Evolutionary conservation across 2,329 filamentous ascomycete species (phyloP), one percentile per base, ranked within the genome.

Genomic region (Alternaria gaisen): DNA sequence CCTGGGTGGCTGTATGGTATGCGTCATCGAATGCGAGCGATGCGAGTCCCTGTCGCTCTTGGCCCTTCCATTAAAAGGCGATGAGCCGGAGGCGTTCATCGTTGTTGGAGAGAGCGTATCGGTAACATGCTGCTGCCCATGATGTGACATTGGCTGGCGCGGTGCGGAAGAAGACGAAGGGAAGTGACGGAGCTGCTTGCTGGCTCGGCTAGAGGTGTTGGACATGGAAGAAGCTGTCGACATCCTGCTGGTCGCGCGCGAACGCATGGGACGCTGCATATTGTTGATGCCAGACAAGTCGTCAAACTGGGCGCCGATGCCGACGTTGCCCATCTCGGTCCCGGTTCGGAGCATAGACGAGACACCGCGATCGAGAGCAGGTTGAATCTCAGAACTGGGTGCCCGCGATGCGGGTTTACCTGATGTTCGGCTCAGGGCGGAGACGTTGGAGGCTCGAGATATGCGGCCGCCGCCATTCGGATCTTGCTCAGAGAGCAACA

Each of bases 281-380:
- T 72, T 74, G 26, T 80, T 77, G 54, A 82, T 68, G 30, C 78
- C 74, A 46, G 75, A 72, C 38, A 72, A 73, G 69, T 73, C 67
- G 53, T 78, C 77, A 6, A 83, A 70, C 6, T 56, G n/a, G 18
- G 36, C 32, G 28, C 76, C 71, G 46, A 38, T 36, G 11, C 77
- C 80, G 48, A 84, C 73, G 61, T 83, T 80, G 52, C 82, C 82
- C 50, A 82, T 79, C 67, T 84, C 83, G 1, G 81, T 84, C 9
- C 80, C 80, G 11, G 82, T 84, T 59, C 81, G 80, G 56, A 84
- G 80, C 83, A 84, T 84, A 63, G 80, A 82, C 72, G 82, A 74
- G 61, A 84, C 78, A 41, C 80, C 81, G 26, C 80, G 79, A 26
- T 46, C 56, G 5, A 58, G 61, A 57, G 77, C 74, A 54, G 72